Evolutionary conservation across 805 yeast genomes (phyloP), one percentile per base, ranked within the genome.

Genomic region (Metschnikowia santaceciliae): DNA sequence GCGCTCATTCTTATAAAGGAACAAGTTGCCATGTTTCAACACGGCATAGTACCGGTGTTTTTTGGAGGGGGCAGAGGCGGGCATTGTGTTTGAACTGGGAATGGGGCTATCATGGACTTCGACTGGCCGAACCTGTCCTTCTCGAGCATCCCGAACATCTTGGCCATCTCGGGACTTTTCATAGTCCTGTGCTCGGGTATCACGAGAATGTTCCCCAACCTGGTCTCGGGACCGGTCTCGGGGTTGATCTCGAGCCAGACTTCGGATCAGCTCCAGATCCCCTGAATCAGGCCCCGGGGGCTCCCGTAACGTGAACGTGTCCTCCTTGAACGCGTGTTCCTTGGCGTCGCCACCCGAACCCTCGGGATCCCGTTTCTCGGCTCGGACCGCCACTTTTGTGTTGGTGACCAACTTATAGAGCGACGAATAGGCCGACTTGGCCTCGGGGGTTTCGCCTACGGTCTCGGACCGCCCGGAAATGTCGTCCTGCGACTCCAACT

Each of bases 21-120:
- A 89, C 49, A 94, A 68, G 62, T 90, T 90, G 0, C 97, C 96
- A 61, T 91, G 97, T 60, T 88, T 86, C 47, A 90, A 71, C 0
- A 88, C 82, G 1, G 85, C 91, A 64, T 69, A 87, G 61, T 76
- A 87, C 39, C 82, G 70, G 61, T 84, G 88, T 60, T 81, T 83
- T 57, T 73, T 76, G 20, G 46, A 50, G 17, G 46, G 40, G n/a
- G 26, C 20, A 3, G 44, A 46, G 4, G 49, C 39, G 5, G 49
- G 44, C 1, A 32, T 14, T 2, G 41, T 13, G 15, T 4, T 30
- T 10, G 14, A 32, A 6, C 32, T 34, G 36, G 37, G 39, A 5
- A 26, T 34, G 32, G 47, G 40, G 23, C 15, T 35, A 36, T 32
- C 32, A 3, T 22, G n/a, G 4, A n/a, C 6, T 14, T 39, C 42